Evolutionary conservation across 495 filamentous ascomycete genomes (phyloP).

Genomic region (Lasiosphaeria hispida): DNA sequence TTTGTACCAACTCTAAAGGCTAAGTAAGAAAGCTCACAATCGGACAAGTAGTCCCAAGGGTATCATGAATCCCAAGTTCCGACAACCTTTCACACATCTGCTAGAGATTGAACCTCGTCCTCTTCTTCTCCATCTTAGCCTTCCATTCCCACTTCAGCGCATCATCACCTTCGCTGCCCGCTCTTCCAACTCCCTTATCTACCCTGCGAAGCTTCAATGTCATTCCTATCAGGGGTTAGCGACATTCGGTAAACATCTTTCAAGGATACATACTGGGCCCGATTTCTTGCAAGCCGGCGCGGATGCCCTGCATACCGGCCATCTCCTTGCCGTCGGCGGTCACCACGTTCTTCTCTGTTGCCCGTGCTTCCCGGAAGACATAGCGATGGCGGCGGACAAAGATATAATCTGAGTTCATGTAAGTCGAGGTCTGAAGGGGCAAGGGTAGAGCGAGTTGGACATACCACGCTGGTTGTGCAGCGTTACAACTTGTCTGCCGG

Average conservation of each 20-base stretch:
- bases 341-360: conserved; percentile 83
- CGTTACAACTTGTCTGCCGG: conserved; percentile 84
- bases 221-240: conserved; percentile 37
- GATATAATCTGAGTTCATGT: conserved; percentile 65
- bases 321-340: conserved; percentile 84
- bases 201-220: conserved; percentile 87
- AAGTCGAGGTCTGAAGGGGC: neutral
- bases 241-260: neutral
- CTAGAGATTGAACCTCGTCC: conserved; percentile 89
- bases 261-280: conserved; percentile 55
- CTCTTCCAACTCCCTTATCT: conserved; percentile 82
- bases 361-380: conserved; percentile 81
- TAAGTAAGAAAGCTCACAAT: neutral
- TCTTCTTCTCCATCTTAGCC: conserved; percentile 84
- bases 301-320: conserved; percentile 75
- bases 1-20: no score
- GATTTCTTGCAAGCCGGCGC: conserved; percentile 80
- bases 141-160: conserved; percentile 89
- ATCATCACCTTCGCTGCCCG: conserved; percentile 69
- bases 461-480: conserved; percentile 78
- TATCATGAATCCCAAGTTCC: conserved; percentile 5
- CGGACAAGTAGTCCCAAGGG: conserved; percentile 1
- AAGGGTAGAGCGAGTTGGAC: neutral
- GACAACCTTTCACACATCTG: neutral
- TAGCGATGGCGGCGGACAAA: conserved; percentile 90